Conservation (phyloP, 371 early-diverging fungal species). For the Actinomortierella ambigua region DNA sequence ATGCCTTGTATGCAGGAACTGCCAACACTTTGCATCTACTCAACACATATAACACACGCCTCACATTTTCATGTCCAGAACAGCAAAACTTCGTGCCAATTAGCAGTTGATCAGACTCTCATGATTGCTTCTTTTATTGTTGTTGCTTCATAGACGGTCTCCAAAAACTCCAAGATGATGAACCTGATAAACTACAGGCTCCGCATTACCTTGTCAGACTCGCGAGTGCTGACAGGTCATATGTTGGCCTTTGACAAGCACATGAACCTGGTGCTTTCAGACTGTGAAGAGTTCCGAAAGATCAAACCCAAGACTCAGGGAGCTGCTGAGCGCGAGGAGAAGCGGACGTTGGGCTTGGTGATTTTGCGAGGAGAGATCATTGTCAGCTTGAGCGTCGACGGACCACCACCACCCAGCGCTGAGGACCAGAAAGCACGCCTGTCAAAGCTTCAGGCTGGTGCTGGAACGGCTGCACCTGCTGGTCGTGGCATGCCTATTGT, state of each 20-base stretch:
- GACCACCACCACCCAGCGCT: slow-evolving; percentile 83
- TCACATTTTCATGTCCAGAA: too few relatives aligned
- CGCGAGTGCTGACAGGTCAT: slow-evolving; percentile 91
- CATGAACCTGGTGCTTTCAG: slow-evolving; percentile 97
- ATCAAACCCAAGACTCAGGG: slow-evolving; percentile 72
- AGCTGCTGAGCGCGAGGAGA: slow-evolving; percentile 67
- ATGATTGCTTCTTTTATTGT: not conserved
- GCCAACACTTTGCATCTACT: too few relatives aligned
- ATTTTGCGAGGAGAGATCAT: slow-evolving; percentile 94
- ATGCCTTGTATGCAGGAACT: too few relatives aligned
- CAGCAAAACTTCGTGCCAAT: too few relatives aligned
- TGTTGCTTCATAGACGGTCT: slow-evolving; percentile 48
- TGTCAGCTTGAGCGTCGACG: slow-evolving; percentile 90
- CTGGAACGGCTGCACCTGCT: slow-evolving; percentile 84
- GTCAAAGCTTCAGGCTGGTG: slow-evolving; percentile 56
- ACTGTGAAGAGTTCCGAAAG: slow-evolving; percentile 96
- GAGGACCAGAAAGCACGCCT: slow-evolving; percentile 63
- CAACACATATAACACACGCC: too few relatives aligned
- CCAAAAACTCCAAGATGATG: slow-evolving; percentile 89
- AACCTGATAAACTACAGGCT: slow-evolving; percentile 94
- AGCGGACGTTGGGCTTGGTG: slow-evolving; percentile 92
- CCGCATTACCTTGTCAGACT: slow-evolving; percentile 90
- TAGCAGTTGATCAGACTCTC: not conserved
- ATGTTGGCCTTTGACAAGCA: slow-evolving; percentile 98
- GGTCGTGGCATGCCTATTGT: slow-evolving; percentile 92